Conservation (phyloP, 345 rosid species). For the Populus nigra region DNA sequence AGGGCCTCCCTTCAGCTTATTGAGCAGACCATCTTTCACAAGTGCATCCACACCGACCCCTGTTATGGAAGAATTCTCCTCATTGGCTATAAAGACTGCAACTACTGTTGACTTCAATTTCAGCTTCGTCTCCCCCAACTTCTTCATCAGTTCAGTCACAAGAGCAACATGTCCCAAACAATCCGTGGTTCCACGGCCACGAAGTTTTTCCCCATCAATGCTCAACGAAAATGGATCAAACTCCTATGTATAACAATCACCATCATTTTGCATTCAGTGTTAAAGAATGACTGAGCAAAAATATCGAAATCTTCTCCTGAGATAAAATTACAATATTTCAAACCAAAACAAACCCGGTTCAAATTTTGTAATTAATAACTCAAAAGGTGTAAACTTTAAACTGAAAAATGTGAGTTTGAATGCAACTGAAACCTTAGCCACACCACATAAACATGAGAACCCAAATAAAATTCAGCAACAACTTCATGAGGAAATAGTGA, state of each 20-base stretch:
- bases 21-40: conserved; percentile 69
- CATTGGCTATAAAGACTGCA: conserved; percentile 91
- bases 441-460: not conserved
- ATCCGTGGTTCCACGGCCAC: conserved; percentile 97
- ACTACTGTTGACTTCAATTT: conserved; percentile 68
- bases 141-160: conserved; percentile 83
- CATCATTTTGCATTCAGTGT: not conserved
- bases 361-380: not conserved
- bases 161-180: conserved; percentile 97
- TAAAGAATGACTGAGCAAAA: not conserved
- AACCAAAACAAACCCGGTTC: not conserved
- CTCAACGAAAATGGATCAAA: conserved; percentile 90
- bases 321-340: not conserved
- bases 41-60: conserved; percentile 94
- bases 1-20: conserved; percentile 89
- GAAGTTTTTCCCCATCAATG: conserved; percentile 84
- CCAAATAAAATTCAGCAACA: not conserved
- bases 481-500: not conserved
- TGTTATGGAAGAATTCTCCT: conserved; percentile 79
- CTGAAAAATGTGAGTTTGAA: not conserved
- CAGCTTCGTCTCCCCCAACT: conserved; percentile 74
- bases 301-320: not conserved
- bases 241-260: conserved; percentile 41
- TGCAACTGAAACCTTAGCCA: not conserved
- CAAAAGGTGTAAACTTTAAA: not conserved